Conservation (phyloP, 352 stramenopile genomes). For the Stramenopiles sp. region DNA sequence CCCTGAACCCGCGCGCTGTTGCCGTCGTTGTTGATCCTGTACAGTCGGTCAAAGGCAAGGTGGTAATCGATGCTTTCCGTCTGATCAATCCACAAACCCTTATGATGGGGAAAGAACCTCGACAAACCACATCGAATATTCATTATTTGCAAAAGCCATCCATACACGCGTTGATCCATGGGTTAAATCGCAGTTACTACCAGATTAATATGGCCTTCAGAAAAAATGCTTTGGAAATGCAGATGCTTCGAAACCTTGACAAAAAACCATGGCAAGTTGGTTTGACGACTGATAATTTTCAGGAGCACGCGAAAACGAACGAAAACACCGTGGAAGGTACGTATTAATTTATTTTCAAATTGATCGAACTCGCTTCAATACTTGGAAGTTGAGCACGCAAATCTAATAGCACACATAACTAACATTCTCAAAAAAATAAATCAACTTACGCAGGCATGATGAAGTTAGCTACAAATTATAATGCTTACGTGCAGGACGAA, state of each 20-base stretch:
- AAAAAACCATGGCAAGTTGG: conserved; percentile 90
- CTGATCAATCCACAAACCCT: conserved; percentile 96
- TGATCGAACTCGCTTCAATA: too few relatives aligned
- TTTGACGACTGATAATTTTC: conserved; percentile 78
- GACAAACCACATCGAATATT: conserved; percentile 96
- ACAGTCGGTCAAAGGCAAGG: conserved; percentile 93
- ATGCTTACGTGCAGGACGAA: conserved; percentile 75
- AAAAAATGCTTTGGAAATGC: conserved; percentile 97
- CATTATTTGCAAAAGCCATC: conserved; percentile 96
- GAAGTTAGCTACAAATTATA: conserved; percentile 84
- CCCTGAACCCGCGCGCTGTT: conserved; percentile 85
- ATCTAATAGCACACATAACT: too few relatives aligned
- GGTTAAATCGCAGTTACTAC: conserved; percentile 97
- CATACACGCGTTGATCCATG: conserved; percentile 96
- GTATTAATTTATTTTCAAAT: too few relatives aligned
- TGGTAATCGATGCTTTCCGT: conserved; percentile 99
- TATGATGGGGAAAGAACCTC: conserved; percentile 90
- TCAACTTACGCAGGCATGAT: too few relatives aligned
- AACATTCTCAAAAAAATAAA: too few relatives aligned
- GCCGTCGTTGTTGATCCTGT: conserved; percentile 98
- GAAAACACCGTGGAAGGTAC: conserved; percentile 64
- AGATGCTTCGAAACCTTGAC: conserved; percentile 99
- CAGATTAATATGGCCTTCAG: conserved; percentile 77
- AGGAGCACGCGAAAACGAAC: conserved; percentile 77
- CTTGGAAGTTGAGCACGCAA: too few relatives aligned